Percentiles rank a stretch among this genome's conserved stretches.
Evolutionary conservation across 1,139 yeast species (phyloP).

Genomic region (Blastobotrys capitulatus): DNA sequence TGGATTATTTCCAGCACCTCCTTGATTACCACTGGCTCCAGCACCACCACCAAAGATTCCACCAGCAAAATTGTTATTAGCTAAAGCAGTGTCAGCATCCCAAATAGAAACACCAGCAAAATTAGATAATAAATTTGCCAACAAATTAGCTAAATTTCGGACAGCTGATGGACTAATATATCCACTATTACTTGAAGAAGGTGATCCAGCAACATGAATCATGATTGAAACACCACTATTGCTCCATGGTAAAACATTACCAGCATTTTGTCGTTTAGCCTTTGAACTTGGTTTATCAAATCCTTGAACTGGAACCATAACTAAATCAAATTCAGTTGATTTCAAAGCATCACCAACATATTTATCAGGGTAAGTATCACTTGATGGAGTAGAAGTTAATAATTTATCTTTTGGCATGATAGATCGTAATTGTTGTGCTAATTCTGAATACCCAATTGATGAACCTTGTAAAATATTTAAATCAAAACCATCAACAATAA

Average conservation of each 20-base stretch:
- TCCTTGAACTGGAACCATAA: no score
- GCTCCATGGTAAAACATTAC: no score
- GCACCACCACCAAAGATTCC: slow-evolving; percentile 41
- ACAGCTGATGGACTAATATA: no score
- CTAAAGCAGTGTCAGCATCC: slow-evolving; percentile 82
- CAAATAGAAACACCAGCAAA: slow-evolving; percentile 88
- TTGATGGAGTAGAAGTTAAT: no score
- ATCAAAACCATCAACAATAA: slow-evolving; percentile 65
- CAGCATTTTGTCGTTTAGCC: no score
- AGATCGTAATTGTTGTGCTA: slow-evolving; percentile 49
- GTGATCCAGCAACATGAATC: no score
- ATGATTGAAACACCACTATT: no score
- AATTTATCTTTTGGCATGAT: slow-evolving; percentile 46
- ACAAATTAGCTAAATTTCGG: slow-evolving; percentile 36
- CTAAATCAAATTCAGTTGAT: no score
- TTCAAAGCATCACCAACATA: no score
- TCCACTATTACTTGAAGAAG: no score
- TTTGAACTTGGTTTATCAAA: no score
- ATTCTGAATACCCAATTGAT: slow-evolving; percentile 46
- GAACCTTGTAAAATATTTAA: slow-evolving; percentile 59
- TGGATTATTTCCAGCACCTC: background rate
- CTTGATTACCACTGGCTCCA: slow-evolving; percentile 32
- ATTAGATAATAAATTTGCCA: slow-evolving; percentile 39
- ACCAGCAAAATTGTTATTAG: slow-evolving; percentile 45
- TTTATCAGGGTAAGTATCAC: no score